Percentiles rank a stretch among this genome's conserved stretches.
phyloP scores from a whole-genome alignment of 805 yeast genomes.

The Starmerella lactis-condensi region DNA sequence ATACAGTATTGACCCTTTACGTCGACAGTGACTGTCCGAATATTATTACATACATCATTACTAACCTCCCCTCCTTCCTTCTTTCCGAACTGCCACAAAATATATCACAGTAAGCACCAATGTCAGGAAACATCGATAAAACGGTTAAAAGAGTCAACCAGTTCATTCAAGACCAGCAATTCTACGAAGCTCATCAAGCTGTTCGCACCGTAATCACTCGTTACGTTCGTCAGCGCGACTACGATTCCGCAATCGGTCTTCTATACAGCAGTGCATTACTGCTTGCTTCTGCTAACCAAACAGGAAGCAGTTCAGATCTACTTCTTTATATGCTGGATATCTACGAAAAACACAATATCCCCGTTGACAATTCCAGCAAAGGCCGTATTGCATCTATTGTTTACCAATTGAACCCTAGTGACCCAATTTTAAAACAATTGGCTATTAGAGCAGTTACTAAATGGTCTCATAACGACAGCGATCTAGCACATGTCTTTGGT shows the following conservation, averaged over 20 bases:
- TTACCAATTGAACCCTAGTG: slow-evolving; percentile 29
- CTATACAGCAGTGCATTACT: slow-evolving; percentile 53
- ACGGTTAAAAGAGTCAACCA: slow-evolving; percentile 14
- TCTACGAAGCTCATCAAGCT: slow-evolving; percentile 92
- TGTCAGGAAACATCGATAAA: slow-evolving; percentile 15
- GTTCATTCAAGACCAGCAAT: slow-evolving; percentile 52
- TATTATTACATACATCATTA: too few relatives aligned
- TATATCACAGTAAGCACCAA: too few relatives aligned
- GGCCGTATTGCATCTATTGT: slow-evolving; percentile 30
- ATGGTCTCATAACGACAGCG: slow-evolving; percentile 56
- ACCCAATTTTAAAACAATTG: slow-evolving; percentile 47
- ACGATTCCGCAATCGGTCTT: slow-evolving; percentile 52
- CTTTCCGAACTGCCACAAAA: too few relatives aligned
- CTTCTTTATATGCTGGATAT: slow-evolving; percentile 54
- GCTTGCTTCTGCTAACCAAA: slow-evolving; percentile 49
- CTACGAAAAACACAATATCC: slow-evolving; percentile 33
- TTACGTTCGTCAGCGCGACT: slow-evolving; percentile 50
- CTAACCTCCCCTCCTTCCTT: too few relatives aligned
- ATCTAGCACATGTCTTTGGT: slow-evolving; percentile 58
- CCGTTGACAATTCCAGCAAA: slow-evolving; percentile 29
- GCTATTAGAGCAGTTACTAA: slow-evolving; percentile 36
- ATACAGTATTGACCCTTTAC: too few relatives aligned
- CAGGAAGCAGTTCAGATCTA: slow-evolving; percentile 67
- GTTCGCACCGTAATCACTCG: slow-evolving; percentile 77
- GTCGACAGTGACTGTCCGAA: too few relatives aligned